These are phyloP conservation scores for Dujonia santamariae DNA, from an alignment of 1,139 yeast genomes.

Conservation along the genomic window DNA sequence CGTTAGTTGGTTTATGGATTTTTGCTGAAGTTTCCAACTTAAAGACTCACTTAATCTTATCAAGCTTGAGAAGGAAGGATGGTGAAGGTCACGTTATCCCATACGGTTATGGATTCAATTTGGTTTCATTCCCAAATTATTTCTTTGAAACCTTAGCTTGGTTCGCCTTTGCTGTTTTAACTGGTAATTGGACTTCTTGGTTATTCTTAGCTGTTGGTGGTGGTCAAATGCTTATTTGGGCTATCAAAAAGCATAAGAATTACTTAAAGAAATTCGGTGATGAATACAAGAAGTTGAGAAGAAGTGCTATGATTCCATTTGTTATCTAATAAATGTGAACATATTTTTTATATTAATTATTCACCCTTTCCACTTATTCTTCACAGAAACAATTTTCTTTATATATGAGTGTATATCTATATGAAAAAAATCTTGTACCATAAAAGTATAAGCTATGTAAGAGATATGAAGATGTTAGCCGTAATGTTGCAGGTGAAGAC, in stretches of 20 bases:
- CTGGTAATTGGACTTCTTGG: constrained; percentile 75
- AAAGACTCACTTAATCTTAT: constrained; percentile 60
- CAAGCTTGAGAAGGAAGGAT: constrained; percentile 48
- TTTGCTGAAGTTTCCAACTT: constrained; percentile 72
- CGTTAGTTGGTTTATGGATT: constrained; percentile 51
- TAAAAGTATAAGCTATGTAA: too few relatives aligned
- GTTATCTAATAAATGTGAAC: too few relatives aligned
- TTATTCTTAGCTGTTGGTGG: constrained; percentile 70
- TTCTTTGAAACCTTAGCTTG: constrained; percentile 81
- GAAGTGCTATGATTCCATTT: constrained; percentile 67
- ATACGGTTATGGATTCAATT: constrained; percentile 43
- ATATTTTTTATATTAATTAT: too few relatives aligned
- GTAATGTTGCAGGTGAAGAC: too few relatives aligned
- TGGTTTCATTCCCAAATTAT: constrained; percentile 76
- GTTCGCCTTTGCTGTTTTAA: constrained; percentile 64
- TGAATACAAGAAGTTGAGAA: constrained; percentile 62
- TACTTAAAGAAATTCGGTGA: constrained; percentile 72
- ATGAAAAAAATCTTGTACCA: too few relatives aligned
- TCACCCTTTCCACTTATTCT: too few relatives aligned
- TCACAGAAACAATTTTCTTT: too few relatives aligned
- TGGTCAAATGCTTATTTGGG: constrained; percentile 80
- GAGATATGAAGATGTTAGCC: too few relatives aligned
- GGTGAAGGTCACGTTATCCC: constrained; percentile 31
- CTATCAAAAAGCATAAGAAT: constrained; percentile 65
- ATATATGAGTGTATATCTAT: too few relatives aligned